Percentiles rank a stretch among this genome's conserved stretches.
Conservation (phyloP, 352 stramenopile genomes). For the Plasmopara muralis region DNA sequence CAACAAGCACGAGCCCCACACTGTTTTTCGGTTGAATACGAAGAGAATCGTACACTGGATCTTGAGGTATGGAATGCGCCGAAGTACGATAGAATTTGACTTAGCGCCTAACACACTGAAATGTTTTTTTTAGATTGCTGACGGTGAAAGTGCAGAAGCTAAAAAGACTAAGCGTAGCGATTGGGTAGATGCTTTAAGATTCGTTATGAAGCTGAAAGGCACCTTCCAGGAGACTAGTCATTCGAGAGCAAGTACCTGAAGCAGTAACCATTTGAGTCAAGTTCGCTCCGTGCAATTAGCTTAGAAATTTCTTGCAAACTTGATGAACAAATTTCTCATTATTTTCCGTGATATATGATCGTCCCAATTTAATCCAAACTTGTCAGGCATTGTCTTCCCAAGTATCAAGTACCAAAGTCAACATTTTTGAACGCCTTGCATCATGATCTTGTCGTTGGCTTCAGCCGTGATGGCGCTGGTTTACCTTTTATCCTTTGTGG, state of each 20-base stretch:
- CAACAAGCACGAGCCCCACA: slow-evolving; percentile 41
- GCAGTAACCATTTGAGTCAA: background rate
- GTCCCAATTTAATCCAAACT: background rate
- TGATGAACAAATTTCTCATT: background rate
- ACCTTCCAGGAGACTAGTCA: too few relatives aligned
- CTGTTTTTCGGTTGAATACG: slow-evolving; percentile 42
- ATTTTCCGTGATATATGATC: slow-evolving; percentile 1
- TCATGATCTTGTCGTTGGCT: slow-evolving; percentile 5
- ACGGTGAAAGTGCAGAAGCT: slow-evolving; percentile 51
- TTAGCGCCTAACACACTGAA: background rate
- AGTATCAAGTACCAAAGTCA: slow-evolving; percentile 12
- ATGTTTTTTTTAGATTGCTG: slow-evolving; percentile 34
- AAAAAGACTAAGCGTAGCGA: slow-evolving; percentile 56
- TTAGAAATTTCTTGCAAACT: background rate
- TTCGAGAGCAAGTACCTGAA: slow-evolving; percentile 7
- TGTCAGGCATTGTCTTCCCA: slow-evolving; percentile 16
- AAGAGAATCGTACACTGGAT: slow-evolving; percentile 2
- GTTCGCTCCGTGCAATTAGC: background rate
- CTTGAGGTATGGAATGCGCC: slow-evolving; percentile 29
- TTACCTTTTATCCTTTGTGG: slow-evolving; percentile 9
- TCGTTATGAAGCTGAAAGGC: background rate
- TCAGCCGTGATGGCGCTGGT: background rate
- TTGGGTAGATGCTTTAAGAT: slow-evolving; percentile 67
- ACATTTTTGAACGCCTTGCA: background rate
- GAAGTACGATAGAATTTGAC: too few relatives aligned